phyloP scores from a whole-genome alignment of 2,329 filamentous ascomycete genomes.

The Bisporella sp. region DNA sequence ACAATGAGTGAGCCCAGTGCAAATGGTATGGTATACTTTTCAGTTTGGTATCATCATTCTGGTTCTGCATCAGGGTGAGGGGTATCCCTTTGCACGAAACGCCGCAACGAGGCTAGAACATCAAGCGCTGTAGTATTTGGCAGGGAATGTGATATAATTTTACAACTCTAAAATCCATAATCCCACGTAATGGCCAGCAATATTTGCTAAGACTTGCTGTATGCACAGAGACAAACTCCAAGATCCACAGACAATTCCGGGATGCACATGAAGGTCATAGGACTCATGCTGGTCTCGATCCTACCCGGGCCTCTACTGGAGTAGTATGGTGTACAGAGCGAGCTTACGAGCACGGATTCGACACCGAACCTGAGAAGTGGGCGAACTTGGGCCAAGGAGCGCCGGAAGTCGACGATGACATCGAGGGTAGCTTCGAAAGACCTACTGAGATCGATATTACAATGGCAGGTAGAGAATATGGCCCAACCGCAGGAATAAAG shows the following conservation, averaged over 20 bases:
- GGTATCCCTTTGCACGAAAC: background rate
- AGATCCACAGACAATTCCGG: conserved; percentile 84
- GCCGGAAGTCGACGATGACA: conserved; percentile 89
- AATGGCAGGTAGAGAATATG: conserved; percentile 78
- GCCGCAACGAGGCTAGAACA: background rate
- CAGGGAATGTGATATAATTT: too few species aligned
- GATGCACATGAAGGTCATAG: conserved; percentile 85
- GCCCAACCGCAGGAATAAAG: conserved; percentile 90
- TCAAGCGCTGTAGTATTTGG: too few species aligned
- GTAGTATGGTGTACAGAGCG: conserved; percentile 91
- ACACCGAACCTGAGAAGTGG: conserved; percentile 76
- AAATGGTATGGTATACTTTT: conserved; percentile 40
- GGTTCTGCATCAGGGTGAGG: background rate
- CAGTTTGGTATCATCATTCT: background rate
- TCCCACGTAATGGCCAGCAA: too few species aligned
- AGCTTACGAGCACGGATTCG: conserved; percentile 81
- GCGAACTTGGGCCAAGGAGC: conserved; percentile 93
- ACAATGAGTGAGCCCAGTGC: conserved; percentile 49
- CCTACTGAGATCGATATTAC: conserved; percentile 73
- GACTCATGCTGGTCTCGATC: conserved; percentile 85
- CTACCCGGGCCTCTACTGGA: conserved; percentile 80
- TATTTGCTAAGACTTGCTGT: too few species aligned
- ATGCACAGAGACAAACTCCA: conserved; percentile 65
- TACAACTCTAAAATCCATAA: too few species aligned
- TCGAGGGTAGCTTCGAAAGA: conserved; percentile 79